Evolutionary conservation across 495 filamentous ascomycete genomes (phyloP).

Genomic region (Podospora australis): DNA sequence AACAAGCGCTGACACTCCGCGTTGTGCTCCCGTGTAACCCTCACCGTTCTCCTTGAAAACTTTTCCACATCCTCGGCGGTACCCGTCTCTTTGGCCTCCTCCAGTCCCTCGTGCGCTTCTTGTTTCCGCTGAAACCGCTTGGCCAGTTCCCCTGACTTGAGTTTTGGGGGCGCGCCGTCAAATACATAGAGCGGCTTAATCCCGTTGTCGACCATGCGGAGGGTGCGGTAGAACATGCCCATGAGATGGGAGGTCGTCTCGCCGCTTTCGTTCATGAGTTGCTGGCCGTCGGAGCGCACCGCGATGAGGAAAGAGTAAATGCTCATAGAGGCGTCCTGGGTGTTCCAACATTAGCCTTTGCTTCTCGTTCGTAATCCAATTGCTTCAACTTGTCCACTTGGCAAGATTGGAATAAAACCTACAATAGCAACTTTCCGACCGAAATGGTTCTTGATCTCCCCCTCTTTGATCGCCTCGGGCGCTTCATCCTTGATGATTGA

Average conservation of each 20-base stretch:
- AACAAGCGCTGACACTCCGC: constrained; percentile 85
- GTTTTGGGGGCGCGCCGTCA: constrained; percentile 90
- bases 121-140: constrained; percentile 88
- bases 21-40: constrained; percentile 95
- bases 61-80: constrained; percentile 97
- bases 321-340: constrained; percentile 64
- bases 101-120: constrained; percentile 78
- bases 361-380: background rate
- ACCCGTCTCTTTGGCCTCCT: constrained; percentile 95
- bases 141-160: constrained; percentile 92
- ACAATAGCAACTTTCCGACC: constrained; percentile 96
- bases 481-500: constrained; percentile 86
- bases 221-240: constrained; percentile 98
- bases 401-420: constrained; percentile 27
- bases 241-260: constrained; percentile 97
- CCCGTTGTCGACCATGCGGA: constrained; percentile 96
- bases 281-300: constrained; percentile 91
- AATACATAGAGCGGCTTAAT: constrained; percentile 99
- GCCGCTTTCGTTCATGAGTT: constrained; percentile 86
- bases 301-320: constrained; percentile 98
- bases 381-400: background rate
- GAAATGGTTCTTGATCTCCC: constrained; percentile 98
- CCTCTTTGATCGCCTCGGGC: constrained; percentile 87
- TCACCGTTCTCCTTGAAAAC: constrained; percentile 89
- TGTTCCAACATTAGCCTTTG: too few relatives aligned